These are phyloP conservation scores for Pelargonium myrrhifolium DNA, from an alignment of 441 rosid species.

Conservation along the genomic window DNA sequence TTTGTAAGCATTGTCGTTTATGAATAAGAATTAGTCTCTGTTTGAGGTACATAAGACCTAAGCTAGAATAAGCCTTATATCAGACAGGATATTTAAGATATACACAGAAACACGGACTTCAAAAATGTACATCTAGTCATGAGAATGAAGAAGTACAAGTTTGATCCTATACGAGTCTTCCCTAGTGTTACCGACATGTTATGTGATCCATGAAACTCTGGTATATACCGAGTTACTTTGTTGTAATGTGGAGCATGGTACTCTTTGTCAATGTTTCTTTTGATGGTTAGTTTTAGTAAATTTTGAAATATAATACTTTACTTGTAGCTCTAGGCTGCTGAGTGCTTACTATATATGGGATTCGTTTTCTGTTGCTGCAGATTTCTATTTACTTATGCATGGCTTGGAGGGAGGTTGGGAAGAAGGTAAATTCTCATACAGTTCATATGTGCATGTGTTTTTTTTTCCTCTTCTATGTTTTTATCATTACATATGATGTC, in stretches of 20 bases:
- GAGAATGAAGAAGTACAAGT: too few species aligned
- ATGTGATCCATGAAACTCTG: background rate
- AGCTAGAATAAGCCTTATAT: background rate
- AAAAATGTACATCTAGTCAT: too few species aligned
- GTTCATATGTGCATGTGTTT: background rate
- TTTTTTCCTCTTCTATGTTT: too few species aligned
- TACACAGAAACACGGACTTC: too few species aligned
- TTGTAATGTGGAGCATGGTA: background rate
- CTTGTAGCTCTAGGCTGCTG: background rate
- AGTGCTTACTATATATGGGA: background rate
- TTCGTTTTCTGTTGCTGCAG: background rate
- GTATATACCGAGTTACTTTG: background rate
- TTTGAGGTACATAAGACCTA: background rate
- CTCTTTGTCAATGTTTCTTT: background rate
- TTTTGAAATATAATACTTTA: too few species aligned
- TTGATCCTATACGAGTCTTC: too few species aligned
- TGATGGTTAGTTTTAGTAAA: background rate
- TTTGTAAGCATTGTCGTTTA: too few species aligned
- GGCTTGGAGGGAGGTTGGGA: constrained; percentile 50
- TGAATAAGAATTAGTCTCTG: background rate
- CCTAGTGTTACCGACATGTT: background rate
- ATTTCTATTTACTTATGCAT: constrained; percentile 29
- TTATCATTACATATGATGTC: background rate
- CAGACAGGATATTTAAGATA: too few species aligned
- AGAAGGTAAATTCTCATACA: constrained; percentile 31